Evolutionary conservation across 768 basidiomycete genomes (phyloP), one percentile per base, ranked within the genome.

Genomic region (Stropharia rugosoannulata): DNA sequence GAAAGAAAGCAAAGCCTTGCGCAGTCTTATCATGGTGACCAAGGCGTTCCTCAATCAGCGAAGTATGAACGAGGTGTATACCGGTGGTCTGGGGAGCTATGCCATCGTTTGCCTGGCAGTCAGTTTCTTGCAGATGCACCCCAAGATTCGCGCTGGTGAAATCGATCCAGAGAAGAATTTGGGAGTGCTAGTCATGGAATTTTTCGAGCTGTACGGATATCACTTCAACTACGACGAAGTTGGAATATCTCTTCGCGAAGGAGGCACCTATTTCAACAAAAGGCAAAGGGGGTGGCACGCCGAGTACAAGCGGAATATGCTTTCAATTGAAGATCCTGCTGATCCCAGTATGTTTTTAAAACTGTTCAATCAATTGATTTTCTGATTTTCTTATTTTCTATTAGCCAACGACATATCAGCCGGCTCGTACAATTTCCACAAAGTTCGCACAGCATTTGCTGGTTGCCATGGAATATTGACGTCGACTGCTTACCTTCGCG

Each of bases 51-150:
- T 98, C 51, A 82, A 79, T 60, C 93, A 97, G 67, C 79, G 95
- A 39, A 83, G 84, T 27, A 91, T 98, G 93, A 98, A 99, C 69
- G 97, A 98, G 70, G 96, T 98, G n/a, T 98, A 88, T 69, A 90
- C 89, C 0, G 96, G 97, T 7, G 97, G 97, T 2, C 70, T 99
- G 36, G 95, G 96, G 18, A 93, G 91, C 66, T 98, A 98, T 68
- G 87, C 89, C 62, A 93, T 97, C 56, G 93, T 98, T 53, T 97
- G 93, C 69, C 71, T 99, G 54, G 94, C 89, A 10, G 84, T 98
- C 61, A 93, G 86, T 69, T 99, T 99, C 68, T 76, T 99, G 46
- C 97, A 98, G 80, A 92, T 97, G 81, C 97, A 99, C 64, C 97
- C 97, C 1, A 96, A 95, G 69, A 85, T 98, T 57, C 86, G 95